phyloP scores from a whole-genome alignment of 768 basidiomycete genomes.

The Trametes cubensis region DNA sequence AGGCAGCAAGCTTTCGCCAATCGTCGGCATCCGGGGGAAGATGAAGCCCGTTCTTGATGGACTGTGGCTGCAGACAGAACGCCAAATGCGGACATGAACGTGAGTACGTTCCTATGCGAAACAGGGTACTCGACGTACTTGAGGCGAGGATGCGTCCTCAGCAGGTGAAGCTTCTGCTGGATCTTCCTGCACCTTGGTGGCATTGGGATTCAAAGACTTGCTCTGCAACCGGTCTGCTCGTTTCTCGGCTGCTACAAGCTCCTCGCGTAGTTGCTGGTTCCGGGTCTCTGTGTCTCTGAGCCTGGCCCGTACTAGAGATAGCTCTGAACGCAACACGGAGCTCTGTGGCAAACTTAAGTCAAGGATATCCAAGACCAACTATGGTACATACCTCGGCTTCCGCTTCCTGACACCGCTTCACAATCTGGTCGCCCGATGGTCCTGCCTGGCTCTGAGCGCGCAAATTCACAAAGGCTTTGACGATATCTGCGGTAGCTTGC shows the following conservation, averaged over 20 bases:
- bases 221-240: conserved; percentile 33
- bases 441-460: conserved; percentile 16
- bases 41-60: conserved; percentile 23
- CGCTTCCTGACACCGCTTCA: conserved; percentile 23
- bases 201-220: conserved; percentile 21
- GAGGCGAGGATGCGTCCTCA: conserved; percentile 62
- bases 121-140: conserved; percentile 59
- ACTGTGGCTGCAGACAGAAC: too few species aligned
- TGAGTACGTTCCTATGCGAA: background rate
- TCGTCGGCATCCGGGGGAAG: conserved; percentile 38
- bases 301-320: conserved; percentile 30
- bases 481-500: conserved; percentile 32
- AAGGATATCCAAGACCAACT: too few species aligned
- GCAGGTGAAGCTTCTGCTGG: conserved; percentile 49
- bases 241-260: conserved; percentile 32
- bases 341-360: conserved; percentile 14
- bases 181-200: conserved; percentile 29
- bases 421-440: conserved; percentile 23
- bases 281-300: conserved; percentile 27
- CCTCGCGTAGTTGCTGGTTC: conserved; percentile 30
- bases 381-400: conserved; percentile 31
- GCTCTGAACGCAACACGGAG: conserved; percentile 31
- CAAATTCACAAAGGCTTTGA: conserved; percentile 31
- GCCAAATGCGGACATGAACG: too few species aligned
- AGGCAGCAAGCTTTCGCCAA: conserved; percentile 45